Evolutionary conservation across 164 flowering plant genomes (phyloP).

Genomic region (Tetracentron sinense): DNA sequence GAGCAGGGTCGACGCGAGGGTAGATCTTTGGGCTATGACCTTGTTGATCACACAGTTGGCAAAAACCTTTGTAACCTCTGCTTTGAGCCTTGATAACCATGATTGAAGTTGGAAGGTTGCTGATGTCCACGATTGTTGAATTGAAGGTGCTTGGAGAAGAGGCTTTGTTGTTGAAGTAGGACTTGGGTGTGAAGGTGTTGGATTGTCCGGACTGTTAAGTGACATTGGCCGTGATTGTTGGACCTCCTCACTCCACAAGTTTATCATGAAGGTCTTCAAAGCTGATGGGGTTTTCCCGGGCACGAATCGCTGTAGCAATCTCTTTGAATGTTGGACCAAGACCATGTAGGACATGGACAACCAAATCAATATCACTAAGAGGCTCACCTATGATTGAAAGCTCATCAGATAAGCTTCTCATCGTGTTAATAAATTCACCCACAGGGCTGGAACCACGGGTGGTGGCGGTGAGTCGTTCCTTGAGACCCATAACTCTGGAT

Average conservation of each 20-base stretch:
- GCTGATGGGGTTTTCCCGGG: not conserved
- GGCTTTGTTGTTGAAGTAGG: not conserved
- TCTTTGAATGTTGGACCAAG: conserved; percentile 1
- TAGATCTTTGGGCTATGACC: not conserved
- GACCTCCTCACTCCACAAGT: not conserved
- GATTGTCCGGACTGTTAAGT: not conserved
- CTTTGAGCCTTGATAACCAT: not conserved
- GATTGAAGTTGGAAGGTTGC: not conserved
- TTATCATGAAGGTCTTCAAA: conserved; percentile 7
- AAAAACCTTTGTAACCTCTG: not conserved
- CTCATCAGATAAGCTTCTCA: not conserved
- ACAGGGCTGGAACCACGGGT: conserved; percentile 3
- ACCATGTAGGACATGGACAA: not conserved
- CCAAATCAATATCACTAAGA: not conserved
- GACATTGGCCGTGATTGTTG: not conserved
- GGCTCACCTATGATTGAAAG: conserved; percentile 1
- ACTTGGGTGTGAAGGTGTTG: not conserved
- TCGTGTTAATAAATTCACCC: not conserved
- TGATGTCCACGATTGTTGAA: not conserved
- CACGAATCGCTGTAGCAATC: not conserved
- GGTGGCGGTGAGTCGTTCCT: not conserved
- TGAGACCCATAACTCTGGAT: conserved; percentile 3
- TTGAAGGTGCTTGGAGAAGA: not conserved
- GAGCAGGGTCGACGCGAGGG: not conserved
- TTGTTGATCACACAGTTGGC: conserved; percentile 1